Base-by-base conservation (phyloP, 768 basidiomycete genomes). In the Trametes villosa region DNA sequence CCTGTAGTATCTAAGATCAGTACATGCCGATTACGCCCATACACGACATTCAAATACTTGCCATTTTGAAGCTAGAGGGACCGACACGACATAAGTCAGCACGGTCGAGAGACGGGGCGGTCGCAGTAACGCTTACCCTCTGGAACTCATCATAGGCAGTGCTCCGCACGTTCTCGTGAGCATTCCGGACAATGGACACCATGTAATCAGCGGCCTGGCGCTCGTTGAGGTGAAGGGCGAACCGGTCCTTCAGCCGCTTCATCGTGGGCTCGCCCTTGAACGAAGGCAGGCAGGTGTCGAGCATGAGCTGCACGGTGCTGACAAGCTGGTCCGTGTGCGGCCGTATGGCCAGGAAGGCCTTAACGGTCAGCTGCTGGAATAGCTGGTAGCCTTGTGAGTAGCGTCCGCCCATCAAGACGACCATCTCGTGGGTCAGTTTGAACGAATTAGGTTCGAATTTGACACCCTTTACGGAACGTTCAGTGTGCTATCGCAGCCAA, bases 351-450 rank as follows among this genome's bases (percentile, higher is more conserved):
- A 99, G 85, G 83, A 99, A 99, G 1, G 93, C 96, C 74, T 98
- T 97, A 66, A 98, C 87, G 3, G 92, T 93, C 34, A 99, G 84
- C 70, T 92, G 92, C 68, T 92, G 89, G 80, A 98, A 99, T 38
- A 94, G 83, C 57, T 90, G 88, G 75, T 96, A 99, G 20, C 97
- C 97, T 75, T 96, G 92, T 1, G 94, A 96, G 70, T 91, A 84
- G 65, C 91, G 83, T 11, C 97, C 97, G 49, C 97, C 97, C 97
- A 99, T 99, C 31, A 98, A 78, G 15, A 91, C 83, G 18, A 98
- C 91, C 97, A 99, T 99, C 74, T 99, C 97, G 72, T 98, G 96
- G 61, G 94, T 97, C 49, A 99, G 83, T 77, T 99, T 99, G 87
- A 99, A 99, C 12, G 94, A 96, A 71, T 81, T 91, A 0, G 97